Base-by-base conservation (phyloP, 2,329 filamentous ascomycete species). In the Capronia coronata region DNA sequence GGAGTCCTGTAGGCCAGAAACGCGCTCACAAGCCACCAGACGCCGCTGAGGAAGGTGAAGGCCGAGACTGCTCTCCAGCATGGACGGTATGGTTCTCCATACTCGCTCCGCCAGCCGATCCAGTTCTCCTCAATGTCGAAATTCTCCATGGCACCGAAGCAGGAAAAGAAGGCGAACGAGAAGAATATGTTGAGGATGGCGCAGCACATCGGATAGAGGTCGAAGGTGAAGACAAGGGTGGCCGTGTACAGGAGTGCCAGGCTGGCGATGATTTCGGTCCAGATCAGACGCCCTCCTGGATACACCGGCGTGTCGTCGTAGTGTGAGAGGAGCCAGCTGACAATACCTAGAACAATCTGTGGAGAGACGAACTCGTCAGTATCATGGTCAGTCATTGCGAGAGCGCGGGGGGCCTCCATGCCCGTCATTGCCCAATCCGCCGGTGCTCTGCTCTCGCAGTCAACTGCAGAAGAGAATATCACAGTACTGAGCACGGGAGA, bases 71-170 rank as follows among this genome's bases (percentile, higher is more conserved):
- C 22, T 23, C 43, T 49, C 50, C 50, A 52, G 27, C 42, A 52
- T 6, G 50, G 25, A 13, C 34, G 40, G 30, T 49, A 49, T 7
- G 18, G 14, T 11, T 27, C 8, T 9, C 50, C 50, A 10, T 42
- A 14, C 2, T 37, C 21, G 10, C 16, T 32, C 16, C 30, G n/a
- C 43, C 49, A 51, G 2, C 44, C 49, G 14, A 22, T 16, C 43
- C 43, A 51, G 39, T 51, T 46, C 13, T 51, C 25, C 38, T 32
- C 16, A 13, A 35, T 43, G 71, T 74, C 2, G 83, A 86, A 66
- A 74, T 86, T 40, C 75, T 76, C 11, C 79, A 86, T 60, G 76
- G 84, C 44, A 4, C 49, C 49, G 14, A 46, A 51, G 6, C 37
- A 37, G 11, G 49, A 35, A 43, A 51, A 51, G 43, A 46, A 51